Evolutionary conservation across 2,329 filamentous ascomycete species (phyloP), one percentile per base, ranked within the genome.

Genomic region (Trichoderma sp.): DNA sequence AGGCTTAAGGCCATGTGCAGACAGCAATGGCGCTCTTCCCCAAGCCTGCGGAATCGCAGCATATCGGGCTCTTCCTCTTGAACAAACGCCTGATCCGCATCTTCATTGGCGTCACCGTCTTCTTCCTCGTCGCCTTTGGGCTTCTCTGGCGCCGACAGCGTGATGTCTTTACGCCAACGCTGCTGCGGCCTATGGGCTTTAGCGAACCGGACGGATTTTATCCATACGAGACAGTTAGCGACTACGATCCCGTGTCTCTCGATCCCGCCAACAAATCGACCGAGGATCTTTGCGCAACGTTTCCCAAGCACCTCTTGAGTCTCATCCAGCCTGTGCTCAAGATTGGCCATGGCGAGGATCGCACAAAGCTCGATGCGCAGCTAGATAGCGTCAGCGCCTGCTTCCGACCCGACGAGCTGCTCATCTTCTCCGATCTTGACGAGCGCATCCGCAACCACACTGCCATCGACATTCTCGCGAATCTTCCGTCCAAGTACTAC

Each of bases 371-470:
- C 6, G 76, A 79, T 32, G 82, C 85, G 4, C 86, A 88, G 68
- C 79, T 89, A 60, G 78, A 82, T 56, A 87, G 84, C 74, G 84
- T 86, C 39, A 87, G 87, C 60, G 84, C 85, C 24, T 88, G 84
- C 77, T 85, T 88, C 30, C 74, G 73, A 8, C 77, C 80, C 3
- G 76, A 74, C 56, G 79, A 82, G 18, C 77, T 87, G 18, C 80
- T 87, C 64, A 79, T 88, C 74, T 84, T 86, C 75, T 87, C 86
- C 69, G 86, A 89, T 75, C 81, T 85, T 14, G 84, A 84, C 60
- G 83, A 86, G 67, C 78, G 79, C 7, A 78, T 87, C 21, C 79
- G 81, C 63, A 83, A 82, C n/a, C 82, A 83, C 65, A 76, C 78
- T 5, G 80, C 83, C 11, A 79, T 85, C 71, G 84, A 87, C 73